Evolutionary conservation across 331 rosid species (phyloP), one percentile per base, ranked within the genome.

Genomic region (Malus hybrid): DNA sequence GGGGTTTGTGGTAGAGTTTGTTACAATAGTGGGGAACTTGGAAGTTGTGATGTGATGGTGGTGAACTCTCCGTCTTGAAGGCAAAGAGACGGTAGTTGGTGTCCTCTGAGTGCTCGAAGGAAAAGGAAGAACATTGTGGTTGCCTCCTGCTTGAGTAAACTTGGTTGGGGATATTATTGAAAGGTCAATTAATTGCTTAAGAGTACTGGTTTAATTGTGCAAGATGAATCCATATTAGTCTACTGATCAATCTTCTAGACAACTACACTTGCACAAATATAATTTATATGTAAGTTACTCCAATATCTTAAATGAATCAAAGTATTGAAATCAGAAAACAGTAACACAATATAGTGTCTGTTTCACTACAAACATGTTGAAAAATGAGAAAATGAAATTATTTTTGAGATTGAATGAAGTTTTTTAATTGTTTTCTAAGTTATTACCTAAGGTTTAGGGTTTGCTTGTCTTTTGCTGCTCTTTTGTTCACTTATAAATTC

Each of bases 81-180:
- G 60, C 75, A 42, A 1, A 91, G 81, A 36, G 42, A 54, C 85
- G 82, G 57, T 83, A 86, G 10, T 86, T 90, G 54, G 86, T 28
- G 70, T 94, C 99, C 42, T 87, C 96, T 6, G 99, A 87, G 86
- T 94, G 99, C 90, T 84, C 87, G 90, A 68, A 94, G 87, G 81
- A 88, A 87, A 68, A 94, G 87, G 81, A 88, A 87, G 85, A 92
- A 88, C 99, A 94, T 91, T 55, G 66, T 1, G 73, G 31, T 0
- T 22, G 36, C 10, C 61, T 13, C 46, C 12, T 10, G 13, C 46
- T 10, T 10, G 73, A 6, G 67, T 66, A 55, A 79, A 63, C 72
- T 81, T 73, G 76, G 14, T 12, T 22, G 56, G 61, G 52, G 16
- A 39, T 39, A 39, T 36, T 36, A 36, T 39, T 39, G 4, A 10